Evolutionary conservation across 192 early-diverging fungal genomes (phyloP).

Genomic region (Coemansia sp.): DNA sequence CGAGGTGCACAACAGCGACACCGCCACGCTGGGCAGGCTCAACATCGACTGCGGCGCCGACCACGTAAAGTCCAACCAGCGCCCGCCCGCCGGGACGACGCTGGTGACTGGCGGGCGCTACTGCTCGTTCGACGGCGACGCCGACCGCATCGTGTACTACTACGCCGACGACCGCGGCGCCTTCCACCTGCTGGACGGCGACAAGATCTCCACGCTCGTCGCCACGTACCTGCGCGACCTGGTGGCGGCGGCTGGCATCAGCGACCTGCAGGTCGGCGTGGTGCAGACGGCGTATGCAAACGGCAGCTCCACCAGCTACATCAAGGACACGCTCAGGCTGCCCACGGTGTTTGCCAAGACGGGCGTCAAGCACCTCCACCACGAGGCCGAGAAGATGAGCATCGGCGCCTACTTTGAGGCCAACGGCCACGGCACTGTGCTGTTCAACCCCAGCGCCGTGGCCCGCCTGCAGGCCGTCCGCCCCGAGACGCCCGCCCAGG

Average conservation of each 20-base stretch:
- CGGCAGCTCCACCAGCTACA: constrained; percentile 93
- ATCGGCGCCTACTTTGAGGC: constrained; percentile 99
- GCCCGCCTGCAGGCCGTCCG: constrained; percentile 23
- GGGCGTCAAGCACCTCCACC: constrained; percentile 99
- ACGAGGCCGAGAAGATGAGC: constrained; percentile 96
- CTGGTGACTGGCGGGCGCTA: constrained; percentile 72
- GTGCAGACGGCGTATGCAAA: constrained; percentile 99
- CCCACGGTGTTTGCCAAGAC: constrained; percentile 96
- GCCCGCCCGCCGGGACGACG: constrained; percentile 68
- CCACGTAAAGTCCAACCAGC: constrained; percentile 93
- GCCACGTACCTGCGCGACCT: constrained; percentile 94
- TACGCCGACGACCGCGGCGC: constrained; percentile 72
- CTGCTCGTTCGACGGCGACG: constrained; percentile 97
- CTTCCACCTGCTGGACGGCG: constrained; percentile 96
- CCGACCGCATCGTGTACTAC: constrained; percentile 98
- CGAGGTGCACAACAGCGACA: constrained; percentile 77
- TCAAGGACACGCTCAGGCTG: constrained; percentile 87
- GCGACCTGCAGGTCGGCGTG: constrained; percentile 84
- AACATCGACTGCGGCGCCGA: constrained; percentile 98
- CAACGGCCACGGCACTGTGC: constrained; percentile 98
- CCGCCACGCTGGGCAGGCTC: constrained; percentile 69
- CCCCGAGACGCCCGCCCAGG: constrained; percentile 71
- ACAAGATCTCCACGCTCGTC: constrained; percentile 96
- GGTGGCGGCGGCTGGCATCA: constrained; percentile 78
- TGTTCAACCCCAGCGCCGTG: constrained; percentile 92